Base-by-base conservation (phyloP, 2,329 filamentous ascomycete species). In the Sporothrix protearum region DNA sequence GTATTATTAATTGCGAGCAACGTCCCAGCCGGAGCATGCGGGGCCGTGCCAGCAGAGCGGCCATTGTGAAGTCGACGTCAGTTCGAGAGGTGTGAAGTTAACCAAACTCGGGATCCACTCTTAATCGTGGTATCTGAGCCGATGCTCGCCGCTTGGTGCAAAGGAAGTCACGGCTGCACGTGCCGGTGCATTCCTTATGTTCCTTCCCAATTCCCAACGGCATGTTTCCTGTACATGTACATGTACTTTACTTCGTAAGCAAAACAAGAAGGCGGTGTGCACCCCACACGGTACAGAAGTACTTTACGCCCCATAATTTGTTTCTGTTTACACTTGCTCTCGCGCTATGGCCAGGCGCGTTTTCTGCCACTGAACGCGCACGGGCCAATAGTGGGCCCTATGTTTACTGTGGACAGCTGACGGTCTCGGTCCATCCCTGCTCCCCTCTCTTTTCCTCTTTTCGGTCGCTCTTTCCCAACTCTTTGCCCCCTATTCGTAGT, bases 351-450 rank as follows among this genome's bases (percentile, higher is more conserved):
- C 69, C 71, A 71, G 59, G 55, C 69, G 69, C 71, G 71, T 67
- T 68, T 73, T 71, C 70, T 72, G 70, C 72, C 69, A 64, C 22
- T 16, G 53, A 47, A 47, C 69, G 69, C 61, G 73, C 73, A 74
- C 73, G 71, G 73, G 70, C 73, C 73, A 73, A 16, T 36, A 3
- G 33, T 53, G 55, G 72, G 6, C 16, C 71, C 47, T 36, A 57
- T 66, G 63, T 49, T 45, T 64, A 64, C 61, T 10, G 69, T 12
- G 12, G 47, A 42, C 39, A 12, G 39, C 39, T 47, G 42, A 47
- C 12, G 14, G 22, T 30, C 28, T 22, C 55, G n/a, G 30, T 63
- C 51, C 64, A 59, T 71, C 69, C 53, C 64, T 71, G 51, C 2
- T 61, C 33, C 33, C 47, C 51, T 47, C 70, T 53, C 36, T 71